Evolutionary conservation across 139 green algal species (phyloP), one percentile per base, ranked within the genome.

Genomic region (Chlorella vulgaris): DNA sequence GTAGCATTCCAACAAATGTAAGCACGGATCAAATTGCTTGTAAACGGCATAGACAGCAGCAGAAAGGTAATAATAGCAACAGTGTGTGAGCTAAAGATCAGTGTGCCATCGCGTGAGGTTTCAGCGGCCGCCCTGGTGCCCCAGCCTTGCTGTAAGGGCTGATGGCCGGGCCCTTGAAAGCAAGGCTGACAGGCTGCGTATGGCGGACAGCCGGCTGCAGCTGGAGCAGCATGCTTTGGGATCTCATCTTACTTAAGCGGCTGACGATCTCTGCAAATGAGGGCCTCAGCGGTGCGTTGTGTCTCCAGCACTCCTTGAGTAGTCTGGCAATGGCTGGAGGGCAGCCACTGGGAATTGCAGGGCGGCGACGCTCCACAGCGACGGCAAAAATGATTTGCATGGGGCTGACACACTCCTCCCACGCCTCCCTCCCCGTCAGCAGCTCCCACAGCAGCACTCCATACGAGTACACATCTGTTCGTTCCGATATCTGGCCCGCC

Each of bases 301-400:
- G 74, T 10, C 74, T 51, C 84, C 84, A 88, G 73, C 84, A 88
- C 43, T 86, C 80, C n/a, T 70, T 51, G 10, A 88, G 71, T 22
- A 88, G 58, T 24, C 28, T 81, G 35, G 50, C 74, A 35, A 88
- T 51, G 18, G 50, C 29, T 7, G 63, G 50, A 7, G 79, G 80
- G 61, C 68, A 79, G 39, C 63, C 73, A 7, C 21, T 1, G 1
- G 84, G 84, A 33, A 88, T 74, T 24, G 63, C 60, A 26, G 69
- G 84, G 18, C 84, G 73, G 6, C 74, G 40, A 18, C 68, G 63
- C 55, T 86, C 47, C 29, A 81, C 50, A 7, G 78, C 85, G 0
- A 89, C 85, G 5, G 78, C 70, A 71, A 78, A 86, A 18, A 88
- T 83, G 47, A 88, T 78, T 51, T 88, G 74, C 82, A 87, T 18